Evolutionary conservation across 2,329 filamentous ascomycete species (phyloP).

Genomic region (Aureobasidium namibiae): DNA sequence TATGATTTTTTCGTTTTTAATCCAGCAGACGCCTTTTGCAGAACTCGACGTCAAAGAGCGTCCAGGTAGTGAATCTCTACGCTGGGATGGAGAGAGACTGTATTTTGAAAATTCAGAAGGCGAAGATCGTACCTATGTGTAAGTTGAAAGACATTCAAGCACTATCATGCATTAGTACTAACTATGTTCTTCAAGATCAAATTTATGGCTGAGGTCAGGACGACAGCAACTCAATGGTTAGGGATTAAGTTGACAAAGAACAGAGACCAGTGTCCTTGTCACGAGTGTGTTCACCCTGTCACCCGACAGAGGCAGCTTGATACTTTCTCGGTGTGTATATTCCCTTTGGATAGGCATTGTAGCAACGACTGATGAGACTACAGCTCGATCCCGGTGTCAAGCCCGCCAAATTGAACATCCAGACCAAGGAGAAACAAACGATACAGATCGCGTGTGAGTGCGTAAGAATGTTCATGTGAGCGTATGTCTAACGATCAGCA

Average conservation of each 20-base stretch:
- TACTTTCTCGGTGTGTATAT: slow-evolving; percentile 1
- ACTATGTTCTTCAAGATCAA: background rate
- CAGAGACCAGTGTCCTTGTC: slow-evolving; percentile 16
- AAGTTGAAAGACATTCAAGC: background rate
- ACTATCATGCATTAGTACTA: background rate
- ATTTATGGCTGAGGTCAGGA: slow-evolving; percentile 11
- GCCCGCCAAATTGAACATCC: background rate
- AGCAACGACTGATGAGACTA: background rate
- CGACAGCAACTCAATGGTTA: background rate
- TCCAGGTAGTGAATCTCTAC: background rate
- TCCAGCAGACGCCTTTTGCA: slow-evolving; percentile 4
- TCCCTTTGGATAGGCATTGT: background rate
- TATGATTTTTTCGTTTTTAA: background rate
- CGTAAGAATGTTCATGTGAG: background rate
- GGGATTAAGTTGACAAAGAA: background rate
- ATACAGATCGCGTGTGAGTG: slow-evolving; percentile 14
- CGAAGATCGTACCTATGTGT: slow-evolving; percentile 6
- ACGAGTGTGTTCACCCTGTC: slow-evolving; percentile 15
- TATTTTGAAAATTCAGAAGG: slow-evolving; percentile 4
- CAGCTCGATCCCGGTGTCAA: slow-evolving; percentile 9
- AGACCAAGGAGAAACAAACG: background rate
- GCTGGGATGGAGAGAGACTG: slow-evolving; percentile 9
- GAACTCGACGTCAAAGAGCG: background rate
- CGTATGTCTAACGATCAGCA: background rate
- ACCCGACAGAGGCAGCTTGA: slow-evolving; percentile 16